Percentiles rank a stretch among this genome's conserved stretches.
Conservation (phyloP, 768 basidiomycete genomes). For the Psilocybe subaeruginosa region DNA sequence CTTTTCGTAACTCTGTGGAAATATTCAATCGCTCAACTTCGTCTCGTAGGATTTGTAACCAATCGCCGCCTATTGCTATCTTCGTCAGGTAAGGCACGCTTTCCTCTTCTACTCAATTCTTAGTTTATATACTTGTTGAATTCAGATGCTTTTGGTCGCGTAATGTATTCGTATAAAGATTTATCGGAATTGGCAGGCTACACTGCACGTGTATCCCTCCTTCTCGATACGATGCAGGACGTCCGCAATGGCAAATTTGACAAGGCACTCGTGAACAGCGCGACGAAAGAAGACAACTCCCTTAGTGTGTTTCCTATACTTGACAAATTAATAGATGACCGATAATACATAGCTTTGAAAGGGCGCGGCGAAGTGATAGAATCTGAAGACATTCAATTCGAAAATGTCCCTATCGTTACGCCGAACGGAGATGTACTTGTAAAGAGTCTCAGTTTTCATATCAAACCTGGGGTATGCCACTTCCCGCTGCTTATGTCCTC, state of each 20-base stretch:
- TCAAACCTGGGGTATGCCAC: slow-evolving; percentile 77
- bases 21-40: neutral
- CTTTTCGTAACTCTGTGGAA: neutral
- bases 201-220: slow-evolving; percentile 85
- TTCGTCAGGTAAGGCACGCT: slow-evolving; percentile 61
- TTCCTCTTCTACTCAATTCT: neutral
- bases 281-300: slow-evolving; percentile 71
- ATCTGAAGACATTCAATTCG: slow-evolving; percentile 90
- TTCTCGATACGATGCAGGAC: slow-evolving; percentile 91
- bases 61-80: slow-evolving; percentile 88
- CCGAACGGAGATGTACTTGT: slow-evolving; percentile 95
- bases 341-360: slow-evolving; percentile 59
- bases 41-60: slow-evolving; percentile 84
- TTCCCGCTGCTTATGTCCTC: slow-evolving; percentile 6
- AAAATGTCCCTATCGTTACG: slow-evolving; percentile 92
- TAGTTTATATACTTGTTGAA: neutral
- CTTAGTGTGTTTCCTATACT: slow-evolving; percentile 53
- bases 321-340: neutral
- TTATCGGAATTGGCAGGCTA: slow-evolving; percentile 95
- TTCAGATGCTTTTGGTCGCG: slow-evolving; percentile 88
- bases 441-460: slow-evolving; percentile 81
- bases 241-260: slow-evolving; percentile 83
- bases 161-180: slow-evolving; percentile 99
- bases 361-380: slow-evolving; percentile 80
- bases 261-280: slow-evolving; percentile 83